Evolutionary conservation across 495 filamentous ascomycete genomes (phyloP).

Genomic region (Hypoxylon rickii): DNA sequence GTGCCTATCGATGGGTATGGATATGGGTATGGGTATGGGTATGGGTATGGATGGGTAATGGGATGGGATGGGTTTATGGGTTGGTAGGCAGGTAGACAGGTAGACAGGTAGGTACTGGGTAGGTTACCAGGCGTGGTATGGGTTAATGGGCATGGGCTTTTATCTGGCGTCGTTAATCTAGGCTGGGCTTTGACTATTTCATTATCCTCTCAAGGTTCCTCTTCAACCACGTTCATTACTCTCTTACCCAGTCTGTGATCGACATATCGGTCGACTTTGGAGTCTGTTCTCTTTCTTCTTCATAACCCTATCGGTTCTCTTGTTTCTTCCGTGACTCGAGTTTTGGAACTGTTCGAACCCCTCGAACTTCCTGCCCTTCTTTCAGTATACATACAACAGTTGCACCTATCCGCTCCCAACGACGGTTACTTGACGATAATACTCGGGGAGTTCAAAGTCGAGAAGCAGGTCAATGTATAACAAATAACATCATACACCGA

Average conservation of each 20-base stretch:
- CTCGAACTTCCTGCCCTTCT: constrained; percentile 51
- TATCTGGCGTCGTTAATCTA: constrained; percentile 48
- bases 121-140: too few relatives aligned
- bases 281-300: constrained; percentile 55
- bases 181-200: constrained; percentile 44
- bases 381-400: constrained; percentile 39
- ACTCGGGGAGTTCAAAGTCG: constrained; percentile 32
- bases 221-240: constrained; percentile 48
- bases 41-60: too few relatives aligned
- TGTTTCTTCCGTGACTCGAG: constrained; percentile 52
- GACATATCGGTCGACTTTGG: constrained; percentile 54
- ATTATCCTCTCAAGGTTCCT: constrained; percentile 54
- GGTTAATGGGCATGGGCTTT: too few relatives aligned
- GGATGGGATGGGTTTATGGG: too few relatives aligned
- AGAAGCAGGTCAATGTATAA: constrained; percentile 47
- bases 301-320: constrained; percentile 55
- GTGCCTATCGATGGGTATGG: constrained; percentile 47
- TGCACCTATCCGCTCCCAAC: constrained; percentile 27
- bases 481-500: constrained; percentile 52
- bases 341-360: constrained; percentile 47
- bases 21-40: too few relatives aligned
- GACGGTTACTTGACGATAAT: constrained; percentile 29
- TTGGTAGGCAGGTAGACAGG: too few relatives aligned
- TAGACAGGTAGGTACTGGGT: too few relatives aligned
- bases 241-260: constrained; percentile 48